These are phyloP conservation scores for Tanozyma kutaoensis DNA, from an alignment of 805 yeast genomes.

Conservation along the genomic window DNA sequence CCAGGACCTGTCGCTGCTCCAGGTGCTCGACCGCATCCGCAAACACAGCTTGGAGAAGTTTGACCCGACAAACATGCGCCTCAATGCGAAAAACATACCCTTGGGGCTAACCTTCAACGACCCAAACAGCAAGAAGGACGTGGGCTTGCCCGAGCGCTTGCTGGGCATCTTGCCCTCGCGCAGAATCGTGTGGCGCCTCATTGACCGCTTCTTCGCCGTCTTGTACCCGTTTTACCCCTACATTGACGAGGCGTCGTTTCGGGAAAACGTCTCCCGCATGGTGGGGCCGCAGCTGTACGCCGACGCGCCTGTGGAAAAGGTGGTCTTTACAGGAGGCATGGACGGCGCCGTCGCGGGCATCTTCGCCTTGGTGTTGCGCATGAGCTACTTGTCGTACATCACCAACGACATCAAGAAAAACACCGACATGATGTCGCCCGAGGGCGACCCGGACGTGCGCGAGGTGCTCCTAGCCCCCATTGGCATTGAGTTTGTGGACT, in stretches of 20 bases:
- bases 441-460: conserved; percentile 1
- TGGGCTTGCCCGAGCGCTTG: conserved; percentile 2
- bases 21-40: conserved; percentile 4
- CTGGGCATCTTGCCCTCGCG: conserved; percentile 5
- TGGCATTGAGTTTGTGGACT: conserved; percentile 7
- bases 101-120: conserved; percentile 5
- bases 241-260: conserved; percentile 5
- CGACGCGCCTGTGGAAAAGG: conserved; percentile 2
- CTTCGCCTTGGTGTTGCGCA: conserved; percentile 5
- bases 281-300: conserved; percentile 16
- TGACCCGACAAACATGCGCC: conserved; percentile 1
- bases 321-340: not conserved
- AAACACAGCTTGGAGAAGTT: conserved; percentile 3
- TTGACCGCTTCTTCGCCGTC: conserved; percentile 5
- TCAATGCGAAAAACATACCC: conserved; percentile 1
- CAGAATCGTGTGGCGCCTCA: conserved; percentile 3
- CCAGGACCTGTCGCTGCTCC: conserved; percentile 1
- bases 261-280: conserved; percentile 19
- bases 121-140: conserved; percentile 2
- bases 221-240: conserved; percentile 9
- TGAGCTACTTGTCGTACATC: conserved; percentile 6
- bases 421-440: not conserved
- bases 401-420: conserved; percentile 2
- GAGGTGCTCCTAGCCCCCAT: conserved; percentile 2
- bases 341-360: conserved; percentile 6